Base-by-base conservation (phyloP, 1,139 yeast species). In the Diutina siamensis region DNA sequence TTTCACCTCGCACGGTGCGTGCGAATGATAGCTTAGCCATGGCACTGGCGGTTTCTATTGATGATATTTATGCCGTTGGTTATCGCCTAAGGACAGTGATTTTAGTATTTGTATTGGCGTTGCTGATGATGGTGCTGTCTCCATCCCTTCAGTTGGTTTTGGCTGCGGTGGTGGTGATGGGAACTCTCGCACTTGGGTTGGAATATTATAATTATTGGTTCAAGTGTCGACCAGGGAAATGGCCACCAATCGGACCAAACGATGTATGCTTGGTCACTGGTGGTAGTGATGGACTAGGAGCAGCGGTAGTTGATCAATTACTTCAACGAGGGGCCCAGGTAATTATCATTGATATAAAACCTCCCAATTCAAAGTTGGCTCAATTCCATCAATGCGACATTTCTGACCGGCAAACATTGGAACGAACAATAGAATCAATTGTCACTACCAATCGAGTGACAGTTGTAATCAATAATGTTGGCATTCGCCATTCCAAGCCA, bases 391-490 rank as follows among this genome's bases (percentile, higher is more conserved):
- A 12, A 7, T 35, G 40, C 20, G 40, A 35, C 20, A 12, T 35
- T 12, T 21, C 28, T n/a, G 27, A 35, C 4, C 27, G 17, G 15
- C 10, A 20, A 2, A 22, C 40, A 4, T 20, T 35, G 27, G 18
- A 35, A n/a, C n/a, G n/a, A n/a, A n/a, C n/a, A n/a, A n/a, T n/a
- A n/a, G n/a, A n/a, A n/a, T n/a, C n/a, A n/a, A n/a, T n/a, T n/a
- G n/a, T n/a, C n/a, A n/a, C n/a, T n/a, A n/a, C n/a, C n/a, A n/a
- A n/a, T n/a, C n/a, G n/a, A n/a, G n/a, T 83, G 2, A 71, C 79
- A 31, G 64, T 83, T 0, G 59, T 85, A 40, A 64, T 88, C 22
- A 83, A 83, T 56, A 86, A 85, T 58, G 95, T 94, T 0, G 95
- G 92, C 0, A 62, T 80, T 10, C 67, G 89, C 45, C 78, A 77